Conservation (phyloP, 1,284 basidiomycete genomes). For the Austroboletus rostrupii region DNA sequence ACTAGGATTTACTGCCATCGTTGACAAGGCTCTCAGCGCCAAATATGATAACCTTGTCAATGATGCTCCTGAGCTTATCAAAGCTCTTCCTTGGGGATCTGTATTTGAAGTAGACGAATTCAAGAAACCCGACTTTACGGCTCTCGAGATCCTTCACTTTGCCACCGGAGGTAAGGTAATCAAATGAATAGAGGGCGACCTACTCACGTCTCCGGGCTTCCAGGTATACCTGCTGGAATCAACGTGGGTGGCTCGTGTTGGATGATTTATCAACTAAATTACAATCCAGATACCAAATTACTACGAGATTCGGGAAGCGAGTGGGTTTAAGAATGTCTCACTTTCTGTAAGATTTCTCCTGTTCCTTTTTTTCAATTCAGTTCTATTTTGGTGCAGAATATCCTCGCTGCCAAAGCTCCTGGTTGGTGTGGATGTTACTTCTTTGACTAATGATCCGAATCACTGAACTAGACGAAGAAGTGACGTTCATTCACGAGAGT, state of each 20-base stretch:
- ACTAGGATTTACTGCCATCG: slow-evolving; percentile 84
- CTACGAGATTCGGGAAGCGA: slow-evolving; percentile 74
- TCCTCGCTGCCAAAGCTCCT: slow-evolving; percentile 80
- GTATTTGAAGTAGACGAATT: slow-evolving; percentile 82
- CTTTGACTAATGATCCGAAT: too few species aligned
- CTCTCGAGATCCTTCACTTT: slow-evolving; percentile 75
- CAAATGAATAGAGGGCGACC: not conserved
- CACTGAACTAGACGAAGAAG: slow-evolving; percentile 54
- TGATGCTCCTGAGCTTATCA: slow-evolving; percentile 71
- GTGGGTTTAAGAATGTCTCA: slow-evolving; percentile 82
- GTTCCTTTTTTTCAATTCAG: not conserved
- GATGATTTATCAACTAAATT: not conserved
- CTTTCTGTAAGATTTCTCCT: slow-evolving; percentile 49
- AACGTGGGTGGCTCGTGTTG: slow-evolving; percentile 47
- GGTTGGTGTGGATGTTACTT: slow-evolving; percentile 38
- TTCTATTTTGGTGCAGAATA: slow-evolving; percentile 46
- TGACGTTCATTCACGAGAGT: slow-evolving; percentile 78
- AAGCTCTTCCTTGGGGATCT: slow-evolving; percentile 78
- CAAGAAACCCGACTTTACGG: slow-evolving; percentile 84
- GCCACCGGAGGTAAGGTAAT: slow-evolving; percentile 63
- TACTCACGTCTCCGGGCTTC: not conserved
- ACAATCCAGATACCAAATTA: slow-evolving; percentile 68
- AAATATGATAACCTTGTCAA: slow-evolving; percentile 79
- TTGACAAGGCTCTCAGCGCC: slow-evolving; percentile 75
- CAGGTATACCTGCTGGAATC: slow-evolving; percentile 80